These are phyloP conservation scores for Fusarium heterosporum DNA, from an alignment of 2,329 filamentous ascomycete genomes.

Conservation along the genomic window DNA sequence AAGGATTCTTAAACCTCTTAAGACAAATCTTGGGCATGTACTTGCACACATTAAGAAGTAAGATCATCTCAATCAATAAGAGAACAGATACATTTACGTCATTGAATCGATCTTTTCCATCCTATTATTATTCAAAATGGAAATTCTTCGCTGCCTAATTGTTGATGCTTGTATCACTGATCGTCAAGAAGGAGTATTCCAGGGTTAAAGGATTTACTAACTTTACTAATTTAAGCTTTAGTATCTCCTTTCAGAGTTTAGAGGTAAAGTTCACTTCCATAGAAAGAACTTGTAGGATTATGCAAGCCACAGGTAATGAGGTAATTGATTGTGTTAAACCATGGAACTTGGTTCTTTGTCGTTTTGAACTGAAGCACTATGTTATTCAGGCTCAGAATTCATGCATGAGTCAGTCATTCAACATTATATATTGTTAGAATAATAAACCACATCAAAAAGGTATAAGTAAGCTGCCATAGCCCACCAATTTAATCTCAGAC, in stretches of 20 bases:
- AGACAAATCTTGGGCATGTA: neutral
- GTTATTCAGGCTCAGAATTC: no score
- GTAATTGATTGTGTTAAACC: no score
- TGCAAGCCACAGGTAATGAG: no score
- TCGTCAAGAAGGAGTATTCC: neutral
- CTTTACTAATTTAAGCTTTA: neutral
- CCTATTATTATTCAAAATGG: neutral
- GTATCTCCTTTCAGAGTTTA: no score
- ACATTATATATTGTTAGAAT: neutral
- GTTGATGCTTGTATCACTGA: no score
- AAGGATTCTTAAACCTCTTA: neutral
- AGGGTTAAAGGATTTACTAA: neutral
- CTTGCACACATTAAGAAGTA: neutral
- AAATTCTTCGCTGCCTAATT: neutral
- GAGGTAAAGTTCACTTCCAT: no score
- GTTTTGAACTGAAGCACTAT: no score
- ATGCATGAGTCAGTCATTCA: neutral
- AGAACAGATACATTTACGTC: neutral
- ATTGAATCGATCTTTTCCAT: neutral
- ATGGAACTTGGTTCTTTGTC: no score
- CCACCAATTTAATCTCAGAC: neutral
- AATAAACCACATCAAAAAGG: neutral
- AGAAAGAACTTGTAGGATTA: no score
- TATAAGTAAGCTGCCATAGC: neutral
- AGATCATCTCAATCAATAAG: neutral